Percentiles rank a stretch among this genome's conserved stretches.
Conservation (phyloP, 148 eudicot species). For the Arbutus unedo region DNA sequence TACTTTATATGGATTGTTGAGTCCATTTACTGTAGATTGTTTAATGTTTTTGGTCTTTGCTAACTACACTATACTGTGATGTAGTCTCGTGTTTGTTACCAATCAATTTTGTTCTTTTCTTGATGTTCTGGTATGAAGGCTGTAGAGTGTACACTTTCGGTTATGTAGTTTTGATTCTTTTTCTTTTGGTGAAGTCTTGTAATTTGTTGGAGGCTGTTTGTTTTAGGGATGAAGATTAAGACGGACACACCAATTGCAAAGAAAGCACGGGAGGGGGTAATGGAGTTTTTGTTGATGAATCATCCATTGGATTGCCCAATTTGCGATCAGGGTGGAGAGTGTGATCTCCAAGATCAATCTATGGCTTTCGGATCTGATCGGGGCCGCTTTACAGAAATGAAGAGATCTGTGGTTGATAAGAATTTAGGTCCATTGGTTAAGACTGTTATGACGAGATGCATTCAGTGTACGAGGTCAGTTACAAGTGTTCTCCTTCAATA, state of each 20-base stretch:
- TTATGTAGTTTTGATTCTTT: neutral
- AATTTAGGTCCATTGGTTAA: slow-evolving; percentile 96
- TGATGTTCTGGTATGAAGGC: neutral
- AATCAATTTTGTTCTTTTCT: neutral
- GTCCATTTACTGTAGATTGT: neutral
- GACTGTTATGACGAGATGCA: slow-evolving; percentile 99
- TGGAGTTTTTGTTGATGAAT: slow-evolving; percentile 97
- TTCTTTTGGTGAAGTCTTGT: neutral
- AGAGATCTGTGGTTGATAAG: slow-evolving; percentile 98
- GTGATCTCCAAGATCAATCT: slow-evolving; percentile 99
- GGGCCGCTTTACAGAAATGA: slow-evolving; percentile 92
- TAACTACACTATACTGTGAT: neutral
- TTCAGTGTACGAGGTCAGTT: slow-evolving; percentile 88
- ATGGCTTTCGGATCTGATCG: slow-evolving; percentile 99
- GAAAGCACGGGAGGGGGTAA: slow-evolving; percentile 98
- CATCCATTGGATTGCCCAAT: slow-evolving; percentile 99
- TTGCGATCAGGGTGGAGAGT: slow-evolving; percentile 99
- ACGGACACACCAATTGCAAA: slow-evolving; percentile 95
- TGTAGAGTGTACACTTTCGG: neutral
- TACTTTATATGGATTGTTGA: neutral
- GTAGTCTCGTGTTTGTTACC: neutral
- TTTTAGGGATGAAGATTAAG: slow-evolving; percentile 94
- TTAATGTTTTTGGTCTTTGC: neutral
- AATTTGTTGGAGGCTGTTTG: slow-evolving; percentile 2
- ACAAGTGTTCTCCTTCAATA: neutral